These are phyloP conservation scores for Cerioporus squamosus DNA, from an alignment of 1,284 basidiomycete species.

Conservation along the genomic window DNA sequence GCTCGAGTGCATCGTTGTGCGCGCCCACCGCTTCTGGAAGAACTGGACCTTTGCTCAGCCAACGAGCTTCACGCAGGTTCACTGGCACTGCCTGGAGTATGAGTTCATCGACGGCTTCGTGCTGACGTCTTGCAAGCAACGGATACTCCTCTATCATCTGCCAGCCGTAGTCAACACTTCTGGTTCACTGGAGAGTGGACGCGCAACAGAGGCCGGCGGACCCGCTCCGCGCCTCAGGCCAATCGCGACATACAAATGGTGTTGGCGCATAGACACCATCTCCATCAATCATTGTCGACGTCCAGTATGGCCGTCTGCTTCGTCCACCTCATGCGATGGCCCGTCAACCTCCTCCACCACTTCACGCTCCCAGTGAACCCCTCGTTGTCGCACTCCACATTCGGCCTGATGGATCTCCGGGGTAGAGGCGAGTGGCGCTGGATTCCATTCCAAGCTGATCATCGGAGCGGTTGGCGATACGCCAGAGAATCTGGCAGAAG, in stretches of 20 bases:
- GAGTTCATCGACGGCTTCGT: conserved; percentile 36
- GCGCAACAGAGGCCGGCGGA: too few species aligned
- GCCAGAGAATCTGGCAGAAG: conserved; percentile 5
- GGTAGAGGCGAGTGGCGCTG: neutral
- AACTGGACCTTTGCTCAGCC: conserved; percentile 55
- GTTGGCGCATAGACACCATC: conserved; percentile 58
- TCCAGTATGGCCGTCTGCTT: conserved; percentile 38
- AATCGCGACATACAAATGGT: conserved; percentile 50
- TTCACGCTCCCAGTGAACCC: conserved; percentile 53
- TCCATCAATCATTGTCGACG: conserved; percentile 36
- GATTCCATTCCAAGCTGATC: conserved; percentile 9
- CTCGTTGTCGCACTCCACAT: conserved; percentile 33
- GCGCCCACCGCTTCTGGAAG: conserved; percentile 44
- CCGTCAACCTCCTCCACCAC: conserved; percentile 68
- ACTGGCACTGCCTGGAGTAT: conserved; percentile 38
- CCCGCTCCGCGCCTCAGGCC: conserved; percentile 42
- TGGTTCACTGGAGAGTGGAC: too few species aligned
- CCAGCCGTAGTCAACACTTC: too few species aligned
- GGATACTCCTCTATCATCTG: conserved; percentile 30
- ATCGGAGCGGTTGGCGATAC: neutral
- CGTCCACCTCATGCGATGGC: conserved; percentile 65
- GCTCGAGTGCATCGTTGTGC: conserved; percentile 46
- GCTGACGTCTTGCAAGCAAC: conserved; percentile 35
- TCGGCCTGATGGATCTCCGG: conserved; percentile 26
- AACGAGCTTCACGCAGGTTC: conserved; percentile 28